phyloP scores from a whole-genome alignment of 2,329 filamentous ascomycete species.

The Penicillium sp. region DNA sequence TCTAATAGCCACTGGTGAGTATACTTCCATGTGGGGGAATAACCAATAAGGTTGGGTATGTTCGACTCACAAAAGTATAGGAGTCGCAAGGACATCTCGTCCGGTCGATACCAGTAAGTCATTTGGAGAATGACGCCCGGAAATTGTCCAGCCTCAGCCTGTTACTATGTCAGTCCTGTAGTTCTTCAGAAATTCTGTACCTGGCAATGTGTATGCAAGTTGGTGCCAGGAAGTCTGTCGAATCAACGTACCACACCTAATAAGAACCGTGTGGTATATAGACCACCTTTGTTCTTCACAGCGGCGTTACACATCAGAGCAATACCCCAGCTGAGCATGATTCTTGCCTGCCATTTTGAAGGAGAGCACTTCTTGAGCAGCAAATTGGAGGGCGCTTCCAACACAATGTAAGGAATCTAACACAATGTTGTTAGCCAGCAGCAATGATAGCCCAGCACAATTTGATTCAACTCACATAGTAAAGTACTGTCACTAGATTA shows the following conservation, averaged over 20 bases:
- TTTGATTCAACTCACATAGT: conserved; percentile 30
- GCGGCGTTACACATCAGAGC: conserved; percentile 41
- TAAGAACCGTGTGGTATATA: conserved; percentile 45
- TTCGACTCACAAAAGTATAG: conserved; percentile 48
- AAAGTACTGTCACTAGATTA: conserved; percentile 37
- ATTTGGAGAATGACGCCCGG: conserved; percentile 46
- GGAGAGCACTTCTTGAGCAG: conserved; percentile 33
- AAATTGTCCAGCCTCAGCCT: conserved; percentile 46
- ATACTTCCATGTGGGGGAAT: not conserved
- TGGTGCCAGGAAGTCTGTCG: not conserved
- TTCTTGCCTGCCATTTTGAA: conserved; percentile 34
- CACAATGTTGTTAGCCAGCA: not conserved
- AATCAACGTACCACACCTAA: conserved; percentile 37
- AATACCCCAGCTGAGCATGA: conserved; percentile 30
- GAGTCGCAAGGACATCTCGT: conserved; percentile 47
- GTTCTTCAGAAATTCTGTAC: not conserved
- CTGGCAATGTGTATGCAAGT: not conserved
- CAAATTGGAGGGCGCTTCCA: conserved; percentile 30
- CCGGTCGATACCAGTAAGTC: conserved; percentile 51
- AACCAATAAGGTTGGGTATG: too few relatives aligned
- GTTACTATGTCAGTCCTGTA: not conserved
- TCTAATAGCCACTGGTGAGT: conserved; percentile 24
- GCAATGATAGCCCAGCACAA: not conserved
- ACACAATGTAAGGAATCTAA: conserved; percentile 27
- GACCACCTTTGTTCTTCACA: conserved; percentile 40